Percentiles rank a stretch among this genome's conserved stretches.
Evolutionary conservation across 1,139 yeast genomes (phyloP).

Genomic region (Yamadazyma membranifaciens): DNA sequence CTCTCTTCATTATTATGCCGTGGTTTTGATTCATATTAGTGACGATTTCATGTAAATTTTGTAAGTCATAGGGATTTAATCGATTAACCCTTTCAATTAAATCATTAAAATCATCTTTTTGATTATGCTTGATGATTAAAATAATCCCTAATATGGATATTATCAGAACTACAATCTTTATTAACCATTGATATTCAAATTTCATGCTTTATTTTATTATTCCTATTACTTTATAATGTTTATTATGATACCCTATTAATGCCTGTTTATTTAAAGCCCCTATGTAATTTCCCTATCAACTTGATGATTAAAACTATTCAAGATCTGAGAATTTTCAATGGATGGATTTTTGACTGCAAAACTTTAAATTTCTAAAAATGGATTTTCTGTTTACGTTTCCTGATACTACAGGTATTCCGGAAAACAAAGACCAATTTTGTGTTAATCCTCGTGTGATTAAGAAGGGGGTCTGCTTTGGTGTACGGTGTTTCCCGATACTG

Average conservation of each 20-base stretch:
- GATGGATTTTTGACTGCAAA: not conserved
- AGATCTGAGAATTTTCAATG: no score
- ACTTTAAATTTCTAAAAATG: conserved; percentile 1
- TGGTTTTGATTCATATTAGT: not conserved
- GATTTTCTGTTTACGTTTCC: conserved; percentile 1
- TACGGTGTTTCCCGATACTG: not conserved
- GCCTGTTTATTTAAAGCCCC: not conserved
- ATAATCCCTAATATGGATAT: not conserved
- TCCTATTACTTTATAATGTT: no score
- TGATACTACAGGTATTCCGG: not conserved
- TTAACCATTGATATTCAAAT: not conserved
- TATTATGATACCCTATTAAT: no score
- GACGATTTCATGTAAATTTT: not conserved
- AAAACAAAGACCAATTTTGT: no score
- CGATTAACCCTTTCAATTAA: conserved; percentile 7
- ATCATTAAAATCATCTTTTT: conserved; percentile 8
- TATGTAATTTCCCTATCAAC: not conserved
- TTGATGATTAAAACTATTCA: not conserved
- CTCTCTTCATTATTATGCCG: conserved; percentile 3
- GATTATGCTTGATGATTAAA: conserved; percentile 1
- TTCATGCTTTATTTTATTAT: no score
- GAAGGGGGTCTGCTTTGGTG: no score
- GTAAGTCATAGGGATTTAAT: conserved; percentile 9
- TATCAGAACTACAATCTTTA: not conserved
- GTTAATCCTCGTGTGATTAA: no score